A percentile compares a stretch with the other conserved stretches of the same genome.
Conservation (phyloP, 2,329 filamentous ascomycete species). For the Diplodia corticola region DNA sequence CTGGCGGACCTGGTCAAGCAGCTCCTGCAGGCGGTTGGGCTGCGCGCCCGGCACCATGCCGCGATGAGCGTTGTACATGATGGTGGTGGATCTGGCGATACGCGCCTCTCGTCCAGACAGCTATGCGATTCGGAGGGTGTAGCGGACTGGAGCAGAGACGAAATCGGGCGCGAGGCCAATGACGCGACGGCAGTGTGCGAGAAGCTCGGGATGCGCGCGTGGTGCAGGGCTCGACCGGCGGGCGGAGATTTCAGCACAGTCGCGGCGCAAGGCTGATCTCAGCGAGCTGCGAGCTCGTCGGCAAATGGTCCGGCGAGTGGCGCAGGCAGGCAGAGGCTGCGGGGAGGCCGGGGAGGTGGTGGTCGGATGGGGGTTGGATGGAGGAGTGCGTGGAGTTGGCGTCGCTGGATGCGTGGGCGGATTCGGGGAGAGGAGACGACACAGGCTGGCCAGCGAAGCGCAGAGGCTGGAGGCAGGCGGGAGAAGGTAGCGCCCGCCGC, state of each 20-base stretch:
- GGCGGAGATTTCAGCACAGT: slow-evolving; percentile 17
- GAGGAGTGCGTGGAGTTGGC: slow-evolving; percentile 16
- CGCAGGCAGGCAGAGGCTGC: background rate
- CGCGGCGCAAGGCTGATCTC: slow-evolving; percentile 15
- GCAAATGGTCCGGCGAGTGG: slow-evolving; percentile 4
- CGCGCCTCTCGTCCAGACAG: background rate
- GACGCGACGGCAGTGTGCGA: slow-evolving; percentile 7
- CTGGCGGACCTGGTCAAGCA: slow-evolving; percentile 84
- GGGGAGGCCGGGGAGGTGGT: slow-evolving; percentile 8
- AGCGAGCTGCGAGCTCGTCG: slow-evolving; percentile 7
- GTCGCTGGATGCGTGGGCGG: slow-evolving; percentile 1
- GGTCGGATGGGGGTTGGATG: slow-evolving; percentile 2
- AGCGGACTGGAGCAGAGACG: background rate
- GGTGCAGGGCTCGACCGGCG: slow-evolving; percentile 2
- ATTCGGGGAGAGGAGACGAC: slow-evolving; percentile 16
- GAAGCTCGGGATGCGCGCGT: background rate
- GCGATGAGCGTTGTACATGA: slow-evolving; percentile 86
- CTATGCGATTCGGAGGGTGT: background rate
- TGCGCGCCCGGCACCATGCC: slow-evolving; percentile 72
- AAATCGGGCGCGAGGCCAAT: slow-evolving; percentile 1
- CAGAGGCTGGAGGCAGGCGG: slow-evolving; percentile 16
- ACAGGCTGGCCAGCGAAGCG: slow-evolving; percentile 19
- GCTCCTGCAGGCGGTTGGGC: slow-evolving; percentile 77
- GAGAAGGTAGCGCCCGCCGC: slow-evolving; percentile 9
- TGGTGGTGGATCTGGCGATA: slow-evolving; percentile 25